Evolutionary conservation across 164 flowering plant species (phyloP), one percentile per base, ranked within the genome.

Genomic region (Stephania yunnanensis): DNA sequence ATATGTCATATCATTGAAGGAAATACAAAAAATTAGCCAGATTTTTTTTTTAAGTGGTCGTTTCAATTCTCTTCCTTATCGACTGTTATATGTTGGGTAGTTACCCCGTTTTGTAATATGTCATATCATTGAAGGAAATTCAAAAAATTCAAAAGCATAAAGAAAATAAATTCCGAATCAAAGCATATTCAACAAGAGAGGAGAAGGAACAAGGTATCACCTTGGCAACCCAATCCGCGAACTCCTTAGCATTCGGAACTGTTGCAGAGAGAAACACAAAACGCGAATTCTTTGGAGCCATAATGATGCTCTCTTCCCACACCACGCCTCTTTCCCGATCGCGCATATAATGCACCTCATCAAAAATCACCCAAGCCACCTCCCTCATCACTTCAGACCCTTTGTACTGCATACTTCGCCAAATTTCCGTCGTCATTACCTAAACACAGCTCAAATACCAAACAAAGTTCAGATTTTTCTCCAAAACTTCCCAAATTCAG

Each of bases 201-300:
- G 42, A 63, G 13, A 61, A 69, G 71, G 42, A 75, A 66, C 12
- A 53, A 45, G 44, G 46, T 70, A 78, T 65, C 78, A 95, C 99
- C 99, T 94, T 96, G 17, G 99, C 97, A 76, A 92, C 97, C 99
- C 99, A 96, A 89, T 94, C 98, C 46, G 99, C 97, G 84, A 96
- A 94, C 79, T 96, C 99, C 81, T 91, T 96, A 52, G 99, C 99
- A 87, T 96, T 96, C 22, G 99, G 99, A 31, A 96, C 99, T 17
- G 99, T 96, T 25, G 99, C 99, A 10, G 99, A 96, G 20, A 96
- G 92, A 78, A 94, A 94, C 4, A 96, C 99, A 84, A 96, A 92
- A 22, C 94, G 85, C 19, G 97, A 86, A 71, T 96, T 94, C 83
- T 89, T 94, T 12, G 99, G 99, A 20, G 98, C 92, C 99, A 96